These are phyloP conservation scores for Sphagnum magellanicum DNA, from an alignment of 228 moss, liverwort and hornwort species.

Conservation along the genomic window DNA sequence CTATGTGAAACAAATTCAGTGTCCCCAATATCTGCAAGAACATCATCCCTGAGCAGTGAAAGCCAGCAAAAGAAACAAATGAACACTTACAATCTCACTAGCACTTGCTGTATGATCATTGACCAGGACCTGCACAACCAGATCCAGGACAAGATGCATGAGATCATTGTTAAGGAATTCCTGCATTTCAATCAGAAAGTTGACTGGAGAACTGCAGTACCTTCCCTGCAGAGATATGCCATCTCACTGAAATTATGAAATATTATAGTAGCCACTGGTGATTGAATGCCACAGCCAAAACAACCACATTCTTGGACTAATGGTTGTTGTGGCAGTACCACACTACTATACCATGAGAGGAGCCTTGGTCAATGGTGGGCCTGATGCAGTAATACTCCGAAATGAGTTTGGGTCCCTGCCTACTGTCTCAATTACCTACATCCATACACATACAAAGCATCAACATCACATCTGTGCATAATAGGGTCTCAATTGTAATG, in stretches of 20 bases:
- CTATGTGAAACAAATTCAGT: no score
- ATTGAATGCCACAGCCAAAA: no score
- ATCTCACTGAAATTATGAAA: no score
- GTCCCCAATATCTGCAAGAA: no score
- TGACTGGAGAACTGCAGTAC: no score
- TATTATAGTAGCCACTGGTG: no score
- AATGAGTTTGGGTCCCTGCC: constrained; percentile 67
- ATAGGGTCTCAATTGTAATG: neutral
- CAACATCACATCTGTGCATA: neutral
- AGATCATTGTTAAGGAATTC: neutral
- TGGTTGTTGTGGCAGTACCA: no score
- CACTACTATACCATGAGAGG: constrained; percentile 60
- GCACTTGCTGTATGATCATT: constrained; percentile 97
- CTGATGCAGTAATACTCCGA: constrained; percentile 55
- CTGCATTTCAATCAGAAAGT: neutral
- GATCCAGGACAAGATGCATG: neutral
- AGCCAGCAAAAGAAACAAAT: neutral
- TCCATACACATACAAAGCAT: neutral
- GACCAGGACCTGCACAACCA: constrained; percentile 67
- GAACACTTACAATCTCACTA: constrained; percentile 79
- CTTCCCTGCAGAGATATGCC: no score
- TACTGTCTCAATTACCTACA: constrained; percentile 89
- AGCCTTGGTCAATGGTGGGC: constrained; percentile 65
- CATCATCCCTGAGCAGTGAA: no score
- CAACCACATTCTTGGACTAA: no score